Evolutionary conservation across 192 early-diverging fungal species (phyloP).

Genomic region (Coemansia sp.): DNA sequence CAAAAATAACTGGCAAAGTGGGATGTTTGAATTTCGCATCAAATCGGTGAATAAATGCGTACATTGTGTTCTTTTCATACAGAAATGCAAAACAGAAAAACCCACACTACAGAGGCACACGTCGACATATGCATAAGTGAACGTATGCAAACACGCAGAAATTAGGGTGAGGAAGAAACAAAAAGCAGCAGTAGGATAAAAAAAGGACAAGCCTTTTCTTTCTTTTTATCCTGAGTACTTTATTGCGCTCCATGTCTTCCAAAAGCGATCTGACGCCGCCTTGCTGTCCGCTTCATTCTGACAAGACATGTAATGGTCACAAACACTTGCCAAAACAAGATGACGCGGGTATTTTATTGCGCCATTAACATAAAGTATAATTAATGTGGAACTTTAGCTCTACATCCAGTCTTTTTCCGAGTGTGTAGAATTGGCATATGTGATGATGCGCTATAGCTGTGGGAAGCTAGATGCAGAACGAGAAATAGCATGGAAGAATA

Average conservation of each 20-base stretch:
- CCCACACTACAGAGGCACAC: neutral
- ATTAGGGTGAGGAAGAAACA: neutral
- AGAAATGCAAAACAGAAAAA: neutral
- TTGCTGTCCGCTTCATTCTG: neutral
- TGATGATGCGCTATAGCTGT: neutral
- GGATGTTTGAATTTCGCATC: neutral
- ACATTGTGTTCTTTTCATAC: neutral
- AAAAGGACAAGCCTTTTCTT: neutral
- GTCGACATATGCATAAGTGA: neutral
- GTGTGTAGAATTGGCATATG: no score
- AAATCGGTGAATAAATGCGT: no score
- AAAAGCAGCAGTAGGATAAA: slow-evolving; percentile 1
- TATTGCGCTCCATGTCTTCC: slow-evolving; percentile 1
- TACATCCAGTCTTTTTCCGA: neutral
- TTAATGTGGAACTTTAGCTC: neutral
- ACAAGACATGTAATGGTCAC: neutral
- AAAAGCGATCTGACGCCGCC: neutral
- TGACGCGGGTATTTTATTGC: slow-evolving; percentile 9
- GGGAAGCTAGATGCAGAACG: slow-evolving; percentile 1
- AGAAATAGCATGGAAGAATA: neutral
- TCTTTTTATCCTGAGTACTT: slow-evolving; percentile 1
- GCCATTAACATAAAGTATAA: neutral
- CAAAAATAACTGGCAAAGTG: neutral
- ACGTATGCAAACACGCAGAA: neutral
- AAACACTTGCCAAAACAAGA: neutral